Base-by-base conservation (phyloP, 768 basidiomycete species). In the Boletus reticulatus region DNA sequence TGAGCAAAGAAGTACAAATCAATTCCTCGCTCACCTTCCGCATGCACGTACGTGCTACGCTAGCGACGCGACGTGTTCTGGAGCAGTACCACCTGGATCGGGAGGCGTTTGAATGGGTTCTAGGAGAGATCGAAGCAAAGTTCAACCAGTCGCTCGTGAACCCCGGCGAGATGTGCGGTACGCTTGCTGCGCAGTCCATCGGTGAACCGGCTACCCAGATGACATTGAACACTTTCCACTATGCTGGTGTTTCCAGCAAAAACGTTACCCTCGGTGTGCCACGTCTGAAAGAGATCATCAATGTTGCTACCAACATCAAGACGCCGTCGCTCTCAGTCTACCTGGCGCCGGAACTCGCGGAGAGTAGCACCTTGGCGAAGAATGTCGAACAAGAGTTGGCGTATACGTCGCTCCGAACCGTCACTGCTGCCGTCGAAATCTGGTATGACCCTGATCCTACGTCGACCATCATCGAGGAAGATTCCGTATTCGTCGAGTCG, bases 141-240 rank as follows among this genome's bases (percentile, higher is more conserved):
- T 98, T 98, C 80, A 96, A 98, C 67, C 88, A 87, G 62, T 89
- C 97, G 4, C 64, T 96, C 3, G 94, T 84, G 11, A 89, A 97
- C 64, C 92, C 97, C 0, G 95, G 96, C 43, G 97, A 98, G 75
- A 99, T 99, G 97, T 98, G 97, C 61, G 97, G 97, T 43, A 97
- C 94, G 0, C 83, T 98, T 20, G 89, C 96, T 37, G 97, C 97
- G 1, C 97, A 99, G 75, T 98, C 97, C 0, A 99, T 98, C 61
- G 97, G 97, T 72, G 97, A 98, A 78, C 97, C 97, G 0, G 97
- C 97, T 5, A 99, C 97, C 1, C 97, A 99, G 75, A 98, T 99
- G 97, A 98, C 97, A 7, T 74, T 99, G 55, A 99, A 99, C 73
- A 98, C 96, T 0, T 99, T 98, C 91, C 97, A 99, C 75, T 98